phyloP scores from a whole-genome alignment of 2,329 filamentous ascomycete species.

The Pyricularia grisea region DNA sequence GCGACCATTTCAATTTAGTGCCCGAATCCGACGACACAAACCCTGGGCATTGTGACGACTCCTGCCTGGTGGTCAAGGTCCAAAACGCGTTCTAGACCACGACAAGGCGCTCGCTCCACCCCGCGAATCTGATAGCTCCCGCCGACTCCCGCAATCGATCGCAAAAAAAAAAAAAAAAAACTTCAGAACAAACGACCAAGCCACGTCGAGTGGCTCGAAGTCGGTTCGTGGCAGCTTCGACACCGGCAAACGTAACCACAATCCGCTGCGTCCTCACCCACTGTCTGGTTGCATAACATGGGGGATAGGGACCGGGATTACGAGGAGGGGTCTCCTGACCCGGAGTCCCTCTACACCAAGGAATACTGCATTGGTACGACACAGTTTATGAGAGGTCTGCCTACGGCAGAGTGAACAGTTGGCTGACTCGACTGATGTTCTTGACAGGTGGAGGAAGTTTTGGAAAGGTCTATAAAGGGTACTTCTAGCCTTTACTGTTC shows the following conservation, averaged over 20 bases:
- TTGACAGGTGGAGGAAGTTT: slow-evolving; percentile 83
- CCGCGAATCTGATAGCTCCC: neutral
- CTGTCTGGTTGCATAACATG: slow-evolving; percentile 22
- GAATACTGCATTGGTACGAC: slow-evolving; percentile 74
- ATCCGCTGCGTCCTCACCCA: neutral
- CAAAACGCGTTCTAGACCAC: neutral
- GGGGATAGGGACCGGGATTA: slow-evolving; percentile 37
- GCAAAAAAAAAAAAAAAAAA: no score
- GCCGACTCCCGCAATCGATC: neutral
- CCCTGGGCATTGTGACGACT: neutral
- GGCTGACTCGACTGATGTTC: slow-evolving; percentile 13
- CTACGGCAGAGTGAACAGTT: slow-evolving; percentile 4
- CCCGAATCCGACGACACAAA: neutral
- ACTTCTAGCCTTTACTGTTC: slow-evolving; percentile 17
- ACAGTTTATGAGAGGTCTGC: slow-evolving; percentile 9
- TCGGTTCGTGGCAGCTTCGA: neutral
- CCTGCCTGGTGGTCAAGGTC: neutral
- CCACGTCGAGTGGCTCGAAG: neutral
- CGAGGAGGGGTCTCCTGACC: slow-evolving; percentile 57
- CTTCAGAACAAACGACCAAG: neutral
- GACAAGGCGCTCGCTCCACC: neutral
- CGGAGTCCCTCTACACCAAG: slow-evolving; percentile 87
- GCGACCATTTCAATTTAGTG: neutral
- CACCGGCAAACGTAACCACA: neutral
- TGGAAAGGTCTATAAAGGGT: slow-evolving; percentile 98